Percentiles rank a stretch among this genome's conserved stretches.
Conservation (phyloP, 495 filamentous ascomycete species). For the Aspergillus panamensis region DNA sequence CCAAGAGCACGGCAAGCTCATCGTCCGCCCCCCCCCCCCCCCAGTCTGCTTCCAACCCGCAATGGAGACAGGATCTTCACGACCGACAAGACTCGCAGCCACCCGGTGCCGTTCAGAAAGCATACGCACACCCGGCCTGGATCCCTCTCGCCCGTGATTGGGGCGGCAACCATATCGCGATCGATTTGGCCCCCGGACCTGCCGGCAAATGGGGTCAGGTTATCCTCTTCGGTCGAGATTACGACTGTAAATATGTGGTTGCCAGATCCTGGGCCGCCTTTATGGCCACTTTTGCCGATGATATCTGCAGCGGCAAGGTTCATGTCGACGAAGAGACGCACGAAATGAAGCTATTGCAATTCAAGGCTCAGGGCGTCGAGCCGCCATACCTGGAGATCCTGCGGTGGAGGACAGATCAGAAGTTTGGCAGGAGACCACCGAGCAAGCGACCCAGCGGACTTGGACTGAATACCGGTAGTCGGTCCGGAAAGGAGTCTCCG, state of each 20-base stretch:
- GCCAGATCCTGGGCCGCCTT: constrained; percentile 90
- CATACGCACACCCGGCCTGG: constrained; percentile 92
- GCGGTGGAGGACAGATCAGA: constrained; percentile 91
- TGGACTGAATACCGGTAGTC: constrained; percentile 38
- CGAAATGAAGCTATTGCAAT: constrained; percentile 88
- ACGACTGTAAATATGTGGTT: constrained; percentile 96
- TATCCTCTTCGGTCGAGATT: constrained; percentile 94
- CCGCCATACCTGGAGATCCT: constrained; percentile 94
- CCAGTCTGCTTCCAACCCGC: constrained; percentile 47
- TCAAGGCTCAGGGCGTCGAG: constrained; percentile 81
- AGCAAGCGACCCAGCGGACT: constrained; percentile 44
- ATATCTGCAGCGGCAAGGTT: constrained; percentile 80
- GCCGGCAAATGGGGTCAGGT: constrained; percentile 92
- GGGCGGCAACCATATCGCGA: constrained; percentile 95
- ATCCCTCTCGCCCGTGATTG: constrained; percentile 95
- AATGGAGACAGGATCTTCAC: constrained; percentile 83
- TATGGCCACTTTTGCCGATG: constrained; percentile 82
- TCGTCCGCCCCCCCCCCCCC: constrained; percentile 53
- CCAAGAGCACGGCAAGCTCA: constrained; percentile 66
- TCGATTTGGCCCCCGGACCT: constrained; percentile 91
- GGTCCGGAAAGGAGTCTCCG: constrained; percentile 44
- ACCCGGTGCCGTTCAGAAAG: constrained; percentile 79
- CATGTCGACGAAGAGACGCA: constrained; percentile 86
- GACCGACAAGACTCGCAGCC: constrained; percentile 87
- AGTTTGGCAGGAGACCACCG: constrained; percentile 66